Conservation (phyloP, 192 early-diverging fungal species). For the Anaeromyces robustus region DNA sequence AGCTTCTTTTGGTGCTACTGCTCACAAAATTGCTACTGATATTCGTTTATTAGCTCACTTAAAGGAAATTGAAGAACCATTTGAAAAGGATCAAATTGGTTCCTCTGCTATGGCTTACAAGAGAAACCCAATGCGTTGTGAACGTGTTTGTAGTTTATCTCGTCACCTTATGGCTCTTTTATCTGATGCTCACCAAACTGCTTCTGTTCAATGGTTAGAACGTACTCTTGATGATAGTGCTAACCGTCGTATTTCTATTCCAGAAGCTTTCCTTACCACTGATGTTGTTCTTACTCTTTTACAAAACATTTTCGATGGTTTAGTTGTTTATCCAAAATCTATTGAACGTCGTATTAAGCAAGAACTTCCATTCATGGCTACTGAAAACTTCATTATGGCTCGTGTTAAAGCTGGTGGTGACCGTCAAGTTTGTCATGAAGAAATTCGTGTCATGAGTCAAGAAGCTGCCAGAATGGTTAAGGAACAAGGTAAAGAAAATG, state of each 20-base stretch:
- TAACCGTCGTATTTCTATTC: slow-evolving; percentile 86
- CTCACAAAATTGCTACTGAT: slow-evolving; percentile 94
- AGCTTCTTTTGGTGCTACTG: slow-evolving; percentile 83
- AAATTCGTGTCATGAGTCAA: slow-evolving; percentile 88
- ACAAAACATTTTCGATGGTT: slow-evolving; percentile 91
- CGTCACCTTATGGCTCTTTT: slow-evolving; percentile 88
- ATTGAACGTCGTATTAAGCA: slow-evolving; percentile 78
- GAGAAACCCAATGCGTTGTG: slow-evolving; percentile 98
- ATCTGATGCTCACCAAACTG: slow-evolving; percentile 74
- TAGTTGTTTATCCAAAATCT: slow-evolving; percentile 93
- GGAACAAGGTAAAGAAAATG: slow-evolving; percentile 82
- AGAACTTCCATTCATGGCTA: slow-evolving; percentile 99
- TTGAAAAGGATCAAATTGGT: slow-evolving; percentile 96
- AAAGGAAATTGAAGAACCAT: slow-evolving; percentile 98
- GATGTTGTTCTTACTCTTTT: slow-evolving; percentile 90
- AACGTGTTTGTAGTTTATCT: slow-evolving; percentile 86
- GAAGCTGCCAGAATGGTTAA: slow-evolving; percentile 85
- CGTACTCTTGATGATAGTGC: slow-evolving; percentile 94
- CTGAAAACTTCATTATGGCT: slow-evolving; percentile 98
- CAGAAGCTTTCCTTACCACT: slow-evolving; percentile 90
- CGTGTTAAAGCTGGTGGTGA: slow-evolving; percentile 94
- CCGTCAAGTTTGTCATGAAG: slow-evolving; percentile 88
- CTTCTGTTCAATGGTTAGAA: slow-evolving; percentile 77
- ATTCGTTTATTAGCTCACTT: slow-evolving; percentile 87
- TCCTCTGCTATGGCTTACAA: slow-evolving; percentile 99